A percentile compares a stretch with the other conserved stretches of the same genome.
Conservation (phyloP, 768 basidiomycete genomes). For the Suillus plorans region DNA sequence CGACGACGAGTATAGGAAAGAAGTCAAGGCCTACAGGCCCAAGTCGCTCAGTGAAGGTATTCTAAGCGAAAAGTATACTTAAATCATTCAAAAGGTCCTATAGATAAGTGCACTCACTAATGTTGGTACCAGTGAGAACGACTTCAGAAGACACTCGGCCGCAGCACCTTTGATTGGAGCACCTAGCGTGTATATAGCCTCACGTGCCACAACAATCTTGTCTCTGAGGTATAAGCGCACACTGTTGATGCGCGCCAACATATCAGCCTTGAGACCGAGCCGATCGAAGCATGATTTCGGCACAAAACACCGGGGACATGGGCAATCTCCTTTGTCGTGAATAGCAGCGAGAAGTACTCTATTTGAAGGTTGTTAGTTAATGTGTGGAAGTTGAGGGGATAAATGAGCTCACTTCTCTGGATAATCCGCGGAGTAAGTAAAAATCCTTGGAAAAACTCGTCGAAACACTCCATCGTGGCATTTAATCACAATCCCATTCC, state of each 20-base stretch:
- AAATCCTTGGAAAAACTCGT: conserved; percentile 18
- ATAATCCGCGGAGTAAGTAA: conserved; percentile 20
- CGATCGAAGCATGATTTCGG: conserved; percentile 14
- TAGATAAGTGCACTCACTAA: conserved; percentile 7
- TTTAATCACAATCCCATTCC: conserved; percentile 15
- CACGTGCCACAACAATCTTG: conserved; percentile 5
- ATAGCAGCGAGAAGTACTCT: conserved; percentile 28
- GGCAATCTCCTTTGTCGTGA: conserved; percentile 23
- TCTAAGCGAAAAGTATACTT: conserved; percentile 17
- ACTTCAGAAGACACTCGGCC: conserved; percentile 8
- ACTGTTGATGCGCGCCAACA: not conserved
- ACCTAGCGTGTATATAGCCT: conserved; percentile 10
- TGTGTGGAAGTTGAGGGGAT: not conserved
- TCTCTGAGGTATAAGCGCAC: conserved; percentile 5
- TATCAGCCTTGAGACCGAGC: conserved; percentile 18
- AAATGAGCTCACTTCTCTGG: conserved; percentile 16
- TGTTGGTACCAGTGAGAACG: conserved; percentile 12
- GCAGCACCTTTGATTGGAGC: conserved; percentile 7
- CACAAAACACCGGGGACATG: conserved; percentile 28
- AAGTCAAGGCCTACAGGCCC: conserved; percentile 20
- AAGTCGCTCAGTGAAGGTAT: conserved; percentile 31
- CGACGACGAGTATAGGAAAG: conserved; percentile 29
- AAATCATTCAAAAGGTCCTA: not conserved
- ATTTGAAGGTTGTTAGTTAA: not conserved
- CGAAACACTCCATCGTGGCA: conserved; percentile 13